phyloP scores from a whole-genome alignment of 345 rosid genomes.

The Rhodomyrtus tomentosa region DNA sequence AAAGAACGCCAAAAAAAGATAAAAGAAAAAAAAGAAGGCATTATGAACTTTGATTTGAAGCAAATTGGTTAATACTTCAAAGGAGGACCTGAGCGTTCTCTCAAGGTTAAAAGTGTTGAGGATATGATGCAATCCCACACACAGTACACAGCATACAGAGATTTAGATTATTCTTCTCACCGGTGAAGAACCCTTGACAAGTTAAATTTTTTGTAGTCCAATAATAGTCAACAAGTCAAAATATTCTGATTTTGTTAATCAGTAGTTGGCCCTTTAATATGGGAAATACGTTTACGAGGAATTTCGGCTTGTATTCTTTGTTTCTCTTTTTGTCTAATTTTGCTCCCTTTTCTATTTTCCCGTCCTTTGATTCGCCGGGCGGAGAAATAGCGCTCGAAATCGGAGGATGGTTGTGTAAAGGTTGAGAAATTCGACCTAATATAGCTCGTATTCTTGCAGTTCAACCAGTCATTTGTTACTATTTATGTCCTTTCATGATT shows the following conservation, averaged over 20 bases:
- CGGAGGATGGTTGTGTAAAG: background rate
- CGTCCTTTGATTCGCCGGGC: background rate
- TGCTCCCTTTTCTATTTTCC: background rate
- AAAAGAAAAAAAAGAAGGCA: background rate
- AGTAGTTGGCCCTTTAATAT: background rate
- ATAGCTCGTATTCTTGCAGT: background rate
- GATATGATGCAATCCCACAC: background rate
- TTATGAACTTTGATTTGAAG: background rate
- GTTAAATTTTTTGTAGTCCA: conserved; percentile 6
- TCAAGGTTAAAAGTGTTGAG: background rate
- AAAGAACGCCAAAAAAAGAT: too few species aligned
- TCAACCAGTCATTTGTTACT: background rate
- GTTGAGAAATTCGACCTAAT: background rate
- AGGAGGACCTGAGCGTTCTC: background rate
- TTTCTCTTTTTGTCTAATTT: background rate
- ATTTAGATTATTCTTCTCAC: background rate
- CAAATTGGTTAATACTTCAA: background rate
- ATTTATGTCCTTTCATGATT: background rate
- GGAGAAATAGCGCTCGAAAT: background rate
- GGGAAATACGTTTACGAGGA: conserved; percentile 12
- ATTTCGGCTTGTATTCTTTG: background rate
- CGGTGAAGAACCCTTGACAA: background rate
- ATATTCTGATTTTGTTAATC: conserved; percentile 12
- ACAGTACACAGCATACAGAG: background rate
- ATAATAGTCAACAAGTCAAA: conserved; percentile 5